phyloP scores from a whole-genome alignment of 2,329 filamentous ascomycete genomes.

The Phialemonium atrogriseum region DNA sequence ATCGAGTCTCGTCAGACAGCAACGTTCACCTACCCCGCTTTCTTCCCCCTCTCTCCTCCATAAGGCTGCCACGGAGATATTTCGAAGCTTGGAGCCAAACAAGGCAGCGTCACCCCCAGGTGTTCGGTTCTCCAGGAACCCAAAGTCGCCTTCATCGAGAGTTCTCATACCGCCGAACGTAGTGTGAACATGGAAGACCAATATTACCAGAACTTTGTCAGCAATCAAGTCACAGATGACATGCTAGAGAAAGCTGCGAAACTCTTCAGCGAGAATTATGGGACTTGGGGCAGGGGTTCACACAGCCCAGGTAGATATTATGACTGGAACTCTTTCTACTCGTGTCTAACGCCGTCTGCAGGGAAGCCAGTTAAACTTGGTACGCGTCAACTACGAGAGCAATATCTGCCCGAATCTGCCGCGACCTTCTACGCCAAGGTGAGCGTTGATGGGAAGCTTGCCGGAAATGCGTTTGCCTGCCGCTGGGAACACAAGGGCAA shows the following conservation, averaged over 20 bases:
- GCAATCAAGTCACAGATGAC: constrained; percentile 9
- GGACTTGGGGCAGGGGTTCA: constrained; percentile 9
- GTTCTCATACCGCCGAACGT: too few relatives aligned
- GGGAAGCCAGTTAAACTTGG: constrained; percentile 9
- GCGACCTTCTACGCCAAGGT: constrained; percentile 22
- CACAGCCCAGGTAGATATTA: constrained; percentile 9
- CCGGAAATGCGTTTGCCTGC: constrained; percentile 26
- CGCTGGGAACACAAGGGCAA: constrained; percentile 22
- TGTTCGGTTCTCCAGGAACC: too few relatives aligned
- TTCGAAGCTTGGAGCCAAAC: too few relatives aligned
- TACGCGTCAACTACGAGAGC: constrained; percentile 22
- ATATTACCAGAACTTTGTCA: too few relatives aligned
- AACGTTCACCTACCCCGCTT: too few relatives aligned
- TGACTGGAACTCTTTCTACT: background rate
- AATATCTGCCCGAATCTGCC: constrained; percentile 20
- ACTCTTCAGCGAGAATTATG: constrained; percentile 30
- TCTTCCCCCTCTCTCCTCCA: too few relatives aligned
- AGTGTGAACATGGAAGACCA: too few relatives aligned
- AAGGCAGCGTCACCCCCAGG: too few relatives aligned
- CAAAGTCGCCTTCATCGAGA: too few relatives aligned
- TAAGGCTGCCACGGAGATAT: too few relatives aligned
- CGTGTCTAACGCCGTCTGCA: constrained; percentile 5
- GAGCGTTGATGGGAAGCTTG: constrained; percentile 20
- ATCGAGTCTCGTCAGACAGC: too few relatives aligned
- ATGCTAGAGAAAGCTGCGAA: constrained; percentile 26